Percentiles rank a stretch among this genome's conserved stretches.
Evolutionary conservation across 2,329 filamentous ascomycete species (phyloP).

Genomic region (Thyridium curvatum): DNA sequence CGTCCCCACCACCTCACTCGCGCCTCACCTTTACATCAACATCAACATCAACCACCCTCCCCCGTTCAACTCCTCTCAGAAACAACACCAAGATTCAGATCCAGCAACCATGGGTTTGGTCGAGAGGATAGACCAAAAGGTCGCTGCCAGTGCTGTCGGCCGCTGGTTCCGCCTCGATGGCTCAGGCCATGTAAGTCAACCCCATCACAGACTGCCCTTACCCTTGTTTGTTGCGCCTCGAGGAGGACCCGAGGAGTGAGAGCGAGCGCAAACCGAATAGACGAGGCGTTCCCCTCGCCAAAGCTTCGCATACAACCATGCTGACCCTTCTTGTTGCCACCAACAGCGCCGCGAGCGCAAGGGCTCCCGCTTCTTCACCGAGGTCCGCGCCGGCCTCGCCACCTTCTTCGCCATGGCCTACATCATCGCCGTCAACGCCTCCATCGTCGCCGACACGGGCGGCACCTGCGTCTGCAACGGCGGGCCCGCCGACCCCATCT

Average conservation of each 20-base stretch:
- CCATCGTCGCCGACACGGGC: conserved; percentile 55
- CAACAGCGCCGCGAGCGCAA: conserved; percentile 62
- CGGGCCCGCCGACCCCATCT: conserved; percentile 43
- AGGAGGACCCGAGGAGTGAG: too few relatives aligned
- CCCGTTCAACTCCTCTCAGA: too few relatives aligned
- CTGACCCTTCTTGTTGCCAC: conserved; percentile 14
- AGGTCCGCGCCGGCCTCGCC: conserved; percentile 75
- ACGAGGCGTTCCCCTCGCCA: too few relatives aligned
- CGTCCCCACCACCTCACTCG: too few relatives aligned
- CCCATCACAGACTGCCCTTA: too few relatives aligned
- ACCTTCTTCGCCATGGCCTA: conserved; percentile 65
- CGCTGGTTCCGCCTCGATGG: conserved; percentile 75
- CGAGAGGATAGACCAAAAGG: conserved; percentile 43
- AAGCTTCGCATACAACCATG: too few relatives aligned
- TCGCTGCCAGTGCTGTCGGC: conserved; percentile 62
- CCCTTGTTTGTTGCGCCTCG: too few relatives aligned
- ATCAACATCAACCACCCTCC: too few relatives aligned
- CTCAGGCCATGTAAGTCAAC: conserved; percentile 65
- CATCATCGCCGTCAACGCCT: conserved; percentile 47
- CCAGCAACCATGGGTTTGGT: conserved; percentile 37
- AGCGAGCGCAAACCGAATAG: too few relatives aligned
- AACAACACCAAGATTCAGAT: too few relatives aligned
- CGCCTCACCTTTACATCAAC: too few relatives aligned
- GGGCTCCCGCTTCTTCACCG: conserved; percentile 70
- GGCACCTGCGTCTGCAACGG: conserved; percentile 70